Evolutionary conservation across 2,329 filamentous ascomycete species (phyloP).

Genomic region (Graphilbum fragrans): DNA sequence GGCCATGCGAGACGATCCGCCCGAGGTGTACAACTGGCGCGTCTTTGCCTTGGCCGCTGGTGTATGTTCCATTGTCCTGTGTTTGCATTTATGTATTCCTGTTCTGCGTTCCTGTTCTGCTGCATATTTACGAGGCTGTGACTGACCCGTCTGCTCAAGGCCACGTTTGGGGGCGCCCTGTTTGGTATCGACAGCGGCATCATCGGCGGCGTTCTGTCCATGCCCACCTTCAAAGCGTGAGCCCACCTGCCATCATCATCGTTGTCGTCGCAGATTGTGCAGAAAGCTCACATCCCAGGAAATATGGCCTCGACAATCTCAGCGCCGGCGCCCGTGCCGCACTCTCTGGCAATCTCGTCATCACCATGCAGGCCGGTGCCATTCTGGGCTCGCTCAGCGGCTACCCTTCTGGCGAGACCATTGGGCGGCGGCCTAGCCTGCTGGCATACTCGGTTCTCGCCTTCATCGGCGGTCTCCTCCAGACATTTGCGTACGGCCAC

Average conservation of each 20-base stretch:
- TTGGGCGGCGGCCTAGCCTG: conserved; percentile 17
- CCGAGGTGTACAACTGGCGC: conserved; percentile 57
- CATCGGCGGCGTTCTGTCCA: conserved; percentile 14
- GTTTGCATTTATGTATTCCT: no score
- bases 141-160: neutral
- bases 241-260: conserved; percentile 20
- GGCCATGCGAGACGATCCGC: conserved; percentile 51
- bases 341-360: conserved; percentile 12
- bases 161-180: conserved; percentile 13
- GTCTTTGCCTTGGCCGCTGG: conserved; percentile 51
- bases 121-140: neutral
- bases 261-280: neutral
- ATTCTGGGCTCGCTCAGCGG: conserved; percentile 10
- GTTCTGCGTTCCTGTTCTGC: neutral
- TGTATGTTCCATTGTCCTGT: conserved; percentile 7
- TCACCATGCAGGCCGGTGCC: conserved; percentile 12
- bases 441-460: conserved; percentile 15
- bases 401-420: conserved; percentile 14
- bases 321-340: conserved; percentile 4
- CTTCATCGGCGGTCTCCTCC: conserved; percentile 17
- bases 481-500: conserved; percentile 17
- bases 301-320: conserved; percentile 24
- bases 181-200: conserved; percentile 14
- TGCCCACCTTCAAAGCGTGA: conserved; percentile 20
- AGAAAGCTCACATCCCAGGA: neutral